phyloP scores from a whole-genome alignment of 2,329 filamentous ascomycete genomes.

The Cercospora janseana region DNA sequence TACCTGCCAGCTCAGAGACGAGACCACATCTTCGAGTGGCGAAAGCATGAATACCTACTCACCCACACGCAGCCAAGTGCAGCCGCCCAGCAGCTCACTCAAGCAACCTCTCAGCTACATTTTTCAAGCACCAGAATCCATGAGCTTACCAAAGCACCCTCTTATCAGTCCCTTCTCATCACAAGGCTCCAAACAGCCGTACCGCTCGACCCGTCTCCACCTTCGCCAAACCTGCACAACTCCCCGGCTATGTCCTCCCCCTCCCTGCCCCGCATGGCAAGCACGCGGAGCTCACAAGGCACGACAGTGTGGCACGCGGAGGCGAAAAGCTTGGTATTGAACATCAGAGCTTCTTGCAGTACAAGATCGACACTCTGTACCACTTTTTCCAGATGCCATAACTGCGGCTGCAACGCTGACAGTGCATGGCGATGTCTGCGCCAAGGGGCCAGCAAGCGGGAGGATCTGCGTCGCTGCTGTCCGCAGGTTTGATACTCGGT shows the following conservation, averaged over 20 bases:
- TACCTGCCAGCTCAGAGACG: too few relatives aligned
- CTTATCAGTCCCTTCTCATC: neutral
- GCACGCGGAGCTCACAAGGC: conserved; percentile 2
- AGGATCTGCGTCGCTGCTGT: conserved; percentile 3
- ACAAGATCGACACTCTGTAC: conserved; percentile 7
- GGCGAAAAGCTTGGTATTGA: conserved; percentile 13
- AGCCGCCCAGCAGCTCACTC: too few relatives aligned
- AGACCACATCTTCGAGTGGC: too few relatives aligned
- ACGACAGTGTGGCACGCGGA: conserved; percentile 8
- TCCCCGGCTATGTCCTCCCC: neutral
- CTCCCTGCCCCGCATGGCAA: conserved; percentile 3
- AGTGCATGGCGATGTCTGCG: conserved; percentile 5
- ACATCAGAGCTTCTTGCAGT: conserved; percentile 5
- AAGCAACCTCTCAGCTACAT: too few relatives aligned
- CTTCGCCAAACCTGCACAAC: conserved; percentile 5
- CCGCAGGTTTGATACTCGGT: neutral
- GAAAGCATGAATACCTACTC: too few relatives aligned
- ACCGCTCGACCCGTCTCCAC: too few relatives aligned
- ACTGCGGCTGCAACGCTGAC: conserved; percentile 1
- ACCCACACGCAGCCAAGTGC: too few relatives aligned
- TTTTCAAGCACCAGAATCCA: too few relatives aligned
- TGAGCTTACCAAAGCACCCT: neutral
- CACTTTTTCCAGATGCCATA: neutral
- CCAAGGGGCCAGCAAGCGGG: conserved; percentile 5
- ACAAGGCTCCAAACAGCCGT: neutral